A percentile compares a stretch with the other conserved stretches of the same genome.
These are phyloP conservation scores for Schizothecium vesticola DNA, from an alignment of 495 filamentous ascomycete species.

Conservation along the genomic window DNA sequence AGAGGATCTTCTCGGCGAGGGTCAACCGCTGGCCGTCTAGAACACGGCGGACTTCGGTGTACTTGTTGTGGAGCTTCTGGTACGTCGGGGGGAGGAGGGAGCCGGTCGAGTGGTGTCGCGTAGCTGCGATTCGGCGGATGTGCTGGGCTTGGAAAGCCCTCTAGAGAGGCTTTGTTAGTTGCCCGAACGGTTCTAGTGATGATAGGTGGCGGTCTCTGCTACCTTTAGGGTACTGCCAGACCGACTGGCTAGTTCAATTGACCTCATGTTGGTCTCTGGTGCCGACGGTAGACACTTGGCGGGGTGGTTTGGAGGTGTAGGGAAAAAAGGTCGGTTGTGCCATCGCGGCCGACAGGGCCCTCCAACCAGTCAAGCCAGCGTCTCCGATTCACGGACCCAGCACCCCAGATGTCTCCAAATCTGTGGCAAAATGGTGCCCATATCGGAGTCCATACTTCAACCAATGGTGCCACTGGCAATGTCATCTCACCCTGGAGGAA, in stretches of 20 bases:
- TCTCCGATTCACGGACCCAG: constrained; percentile 15
- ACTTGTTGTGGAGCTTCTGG: constrained; percentile 42
- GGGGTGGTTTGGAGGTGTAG: constrained; percentile 3
- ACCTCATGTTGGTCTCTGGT: constrained; percentile 27
- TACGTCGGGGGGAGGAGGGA: constrained; percentile 41
- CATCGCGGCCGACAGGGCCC: not conserved
- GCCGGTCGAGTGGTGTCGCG: constrained; percentile 20
- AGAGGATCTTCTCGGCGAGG: constrained; percentile 94
- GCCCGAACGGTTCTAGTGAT: not conserved
- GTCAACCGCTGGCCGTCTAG: constrained; percentile 69
- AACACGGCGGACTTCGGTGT: constrained; percentile 60
- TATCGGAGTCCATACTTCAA: not conserved
- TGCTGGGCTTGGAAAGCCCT: constrained; percentile 26
- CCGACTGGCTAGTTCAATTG: constrained; percentile 37
- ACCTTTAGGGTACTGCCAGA: constrained; percentile 33
- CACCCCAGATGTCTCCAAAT: constrained; percentile 2
- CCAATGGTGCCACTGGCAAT: not conserved
- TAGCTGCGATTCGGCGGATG: constrained; percentile 14
- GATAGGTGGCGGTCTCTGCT: not conserved
- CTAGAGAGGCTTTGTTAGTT: constrained; percentile 12
- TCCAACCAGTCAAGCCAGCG: constrained; percentile 1
- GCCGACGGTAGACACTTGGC: constrained; percentile 9
- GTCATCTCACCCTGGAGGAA: not conserved
- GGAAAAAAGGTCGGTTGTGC: constrained; percentile 20
- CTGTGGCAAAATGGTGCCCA: constrained; percentile 4